Base-by-base conservation (phyloP, 805 yeast species). In the Candida ortonii region DNA sequence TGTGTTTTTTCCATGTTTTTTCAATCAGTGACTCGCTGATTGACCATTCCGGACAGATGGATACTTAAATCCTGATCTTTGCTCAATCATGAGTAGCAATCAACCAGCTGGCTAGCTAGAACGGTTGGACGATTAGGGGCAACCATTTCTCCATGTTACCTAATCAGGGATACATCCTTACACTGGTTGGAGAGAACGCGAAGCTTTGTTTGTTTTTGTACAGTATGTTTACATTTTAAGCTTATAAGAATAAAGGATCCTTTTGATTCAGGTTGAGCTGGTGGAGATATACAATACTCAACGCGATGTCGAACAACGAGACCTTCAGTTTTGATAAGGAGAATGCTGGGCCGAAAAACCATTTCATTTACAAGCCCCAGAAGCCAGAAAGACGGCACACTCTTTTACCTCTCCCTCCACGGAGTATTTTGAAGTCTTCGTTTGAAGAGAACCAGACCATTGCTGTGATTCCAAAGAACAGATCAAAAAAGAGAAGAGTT, bases 401-500 rank as follows among this genome's bases (percentile, higher is more conserved):
- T 1, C 38, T 65, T n/a, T 34, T 43, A 16, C 47, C 42, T 12
- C 53, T 53, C 6, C 67, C 71, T 4, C 48, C 60, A 5, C 46
- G 67, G 31, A 55, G 72, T 16, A 68, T 69, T 19, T 39, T 69
- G 40, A 69, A 69, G 39, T 34, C 62, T 3, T 42, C 52, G 9
- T 36, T 46, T 4, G 55, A 53, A 18, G 50, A 45, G 17, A 59
- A 64, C 36, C 53, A 61, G 24, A 67, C 71, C 3, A 55, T 65
- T 10, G 66, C 68, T 1, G 47, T 65, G 6, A 52, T 66, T 48
- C 65, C 62, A 22, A 42, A 53, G 33, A 39, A 43, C 39, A 31
- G 39, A 36, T 3, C 38, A 16, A 44, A 56, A 22, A 57, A 60
- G 22, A 59, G 90, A 38, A 59, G 90, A 16, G 90, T 84, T 5